Percentiles rank a stretch among this genome's conserved stretches.
Evolutionary conservation across 805 yeast genomes (phyloP).

Genomic region (Jamesozyma rosinii): DNA sequence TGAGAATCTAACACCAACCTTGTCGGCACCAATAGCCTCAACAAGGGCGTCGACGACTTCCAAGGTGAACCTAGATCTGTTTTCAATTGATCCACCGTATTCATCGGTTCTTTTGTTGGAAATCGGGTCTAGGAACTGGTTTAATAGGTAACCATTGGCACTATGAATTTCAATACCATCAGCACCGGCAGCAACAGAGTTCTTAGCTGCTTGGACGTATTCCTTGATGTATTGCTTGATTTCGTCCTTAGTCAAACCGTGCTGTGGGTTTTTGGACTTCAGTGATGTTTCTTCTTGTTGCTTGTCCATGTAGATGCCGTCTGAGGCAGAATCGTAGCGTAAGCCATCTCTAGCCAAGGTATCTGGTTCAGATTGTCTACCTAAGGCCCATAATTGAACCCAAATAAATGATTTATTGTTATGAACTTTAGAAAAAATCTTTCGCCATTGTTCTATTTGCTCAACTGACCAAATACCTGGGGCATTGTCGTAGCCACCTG

Average conservation of each 20-base stretch:
- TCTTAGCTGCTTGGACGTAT: conserved; percentile 39
- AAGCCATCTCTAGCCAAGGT: conserved; percentile 30
- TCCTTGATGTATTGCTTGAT: conserved; percentile 36
- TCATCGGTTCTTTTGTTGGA: conserved; percentile 42
- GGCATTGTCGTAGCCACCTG: conserved; percentile 15
- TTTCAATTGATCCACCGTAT: conserved; percentile 47
- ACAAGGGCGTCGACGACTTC: conserved; percentile 44
- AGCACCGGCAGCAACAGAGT: conserved; percentile 31
- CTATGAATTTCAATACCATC: conserved; percentile 62
- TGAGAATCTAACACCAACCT: conserved; percentile 11
- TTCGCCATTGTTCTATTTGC: conserved; percentile 41
- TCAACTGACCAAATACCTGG: conserved; percentile 44
- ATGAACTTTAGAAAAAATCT: conserved; percentile 42
- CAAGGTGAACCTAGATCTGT: conserved; percentile 38
- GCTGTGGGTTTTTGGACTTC: conserved; percentile 28
- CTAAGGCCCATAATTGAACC: conserved; percentile 47
- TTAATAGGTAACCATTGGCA: conserved; percentile 59
- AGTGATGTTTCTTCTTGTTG: conserved; percentile 31
- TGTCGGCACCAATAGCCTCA: conserved; percentile 11
- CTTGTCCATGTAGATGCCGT: conserved; percentile 22
- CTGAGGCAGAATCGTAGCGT: conserved; percentile 35
- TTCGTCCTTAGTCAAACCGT: conserved; percentile 27
- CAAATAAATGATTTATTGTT: conserved; percentile 37
- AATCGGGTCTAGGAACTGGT: conserved; percentile 44
- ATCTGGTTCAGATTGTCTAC: conserved; percentile 35